Evolutionary conservation across 805 yeast genomes (phyloP), one percentile per base, ranked within the genome.

Genomic region (Starmerella gropengiesseri): DNA sequence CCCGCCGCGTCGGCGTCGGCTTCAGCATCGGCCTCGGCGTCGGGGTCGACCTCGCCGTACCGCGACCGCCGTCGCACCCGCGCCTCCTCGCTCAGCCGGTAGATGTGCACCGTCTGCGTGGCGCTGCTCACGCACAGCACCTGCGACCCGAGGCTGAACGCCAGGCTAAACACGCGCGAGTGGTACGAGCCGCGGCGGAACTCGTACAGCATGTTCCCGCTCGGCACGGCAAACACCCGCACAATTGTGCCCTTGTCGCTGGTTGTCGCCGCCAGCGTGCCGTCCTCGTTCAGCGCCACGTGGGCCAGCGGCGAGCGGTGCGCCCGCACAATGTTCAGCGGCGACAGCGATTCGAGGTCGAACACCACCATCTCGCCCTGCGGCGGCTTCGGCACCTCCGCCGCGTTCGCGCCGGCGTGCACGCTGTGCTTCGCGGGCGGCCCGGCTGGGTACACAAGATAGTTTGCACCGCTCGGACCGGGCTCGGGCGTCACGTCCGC

Each of bases 41-140:
- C 25, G 16, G 28, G 19, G 12, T 22, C 37, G 8, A 27, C 26
- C 31, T 20, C 37, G 17, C 31, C 37, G n/a, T 36, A 35, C 31
- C 17, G 19, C 12, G 38, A 25, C 18, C 31, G 39, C 18, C 17
- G 5, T 11, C 31, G 31, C 25, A 36, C 39, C 20, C 31, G 30
- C 27, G 33, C 27, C 18, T 40, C 38, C n/a, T 26, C 25, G 31
- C 36, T 44, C 23, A 47, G 50, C 27, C 33, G 30, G 68, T 89
- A 91, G 29, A 91, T 76, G 60, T 91, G 99, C 18, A 91, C 87
- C 0, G 99, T 91, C 33, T 83, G 93, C 17, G 93, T 84, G 2
- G 93, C 76, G 21, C 93, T 80, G 9, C 89, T 75, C 20, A 89
- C 95, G n/a, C 84, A 74, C 23, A 91, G 65, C 48, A 80, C 73